Evolutionary conservation across 2,329 filamentous ascomycete species (phyloP), one percentile per base, ranked within the genome.

Genomic region (Neofusicoccum ribis): DNA sequence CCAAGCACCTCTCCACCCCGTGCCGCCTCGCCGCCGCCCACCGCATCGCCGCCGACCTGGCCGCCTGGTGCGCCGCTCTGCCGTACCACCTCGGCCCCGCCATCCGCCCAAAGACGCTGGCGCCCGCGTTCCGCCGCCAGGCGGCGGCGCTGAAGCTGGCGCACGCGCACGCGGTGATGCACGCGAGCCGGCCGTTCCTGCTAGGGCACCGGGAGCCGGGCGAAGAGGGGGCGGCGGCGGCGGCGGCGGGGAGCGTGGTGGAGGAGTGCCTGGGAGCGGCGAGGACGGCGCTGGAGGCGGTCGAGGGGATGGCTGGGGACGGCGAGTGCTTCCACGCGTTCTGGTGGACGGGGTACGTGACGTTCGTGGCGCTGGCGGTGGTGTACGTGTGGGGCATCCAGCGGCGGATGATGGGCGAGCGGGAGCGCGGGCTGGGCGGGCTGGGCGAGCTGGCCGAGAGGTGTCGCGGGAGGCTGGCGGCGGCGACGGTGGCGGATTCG

Each of bases 301-400:
- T 80, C 1, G 77, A 81, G 64, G 70, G 71, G 4, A 76, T 81
- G 71, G 76, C 76, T 3, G 59, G 69, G 2, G 77, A 79, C 27
- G 75, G 74, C 20, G 71, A 68, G 17, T 67, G 77, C 5, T 82
- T 79, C 34, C 78, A 81, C 54, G 79, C 80, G 0, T 76, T 81
- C 17, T 82, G 81, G 81, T 83, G 80, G 76, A 83, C 79, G 6
- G 79, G 80, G 15, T 83, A 83, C 52, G 79, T 83, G 0, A 78
- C 78, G 0, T 84, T 84, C 36, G 84, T 82, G 64, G 81, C 82
- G 0, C 67, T 84, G 3, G 78, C 78, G 0, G 78, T 83, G 0
- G 75, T 81, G 0, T 84, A 84, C 31, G 79, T 84, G 0, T 83
- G 80, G 77, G 74, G 80, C 6, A 82, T 84, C 14, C 80, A 82